Evolutionary conservation across 129 eudicot species (phyloP).

Genomic region (Glebionis coronaria): DNA sequence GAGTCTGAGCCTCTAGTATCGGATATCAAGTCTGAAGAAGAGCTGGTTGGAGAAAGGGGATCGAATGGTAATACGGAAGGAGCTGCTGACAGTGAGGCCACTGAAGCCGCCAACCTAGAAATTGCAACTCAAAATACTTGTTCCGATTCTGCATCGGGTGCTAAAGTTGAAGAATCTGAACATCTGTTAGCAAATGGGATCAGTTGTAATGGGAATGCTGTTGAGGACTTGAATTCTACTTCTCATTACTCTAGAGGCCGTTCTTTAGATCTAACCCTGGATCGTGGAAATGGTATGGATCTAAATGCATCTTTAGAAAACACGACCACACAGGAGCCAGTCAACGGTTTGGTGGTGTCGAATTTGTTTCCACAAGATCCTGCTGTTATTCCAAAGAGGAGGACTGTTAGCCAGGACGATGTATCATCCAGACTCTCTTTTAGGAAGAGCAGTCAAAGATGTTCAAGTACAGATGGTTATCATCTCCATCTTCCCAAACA

Average conservation of each 20-base stretch:
- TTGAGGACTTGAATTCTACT: constrained; percentile 25
- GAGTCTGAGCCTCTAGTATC: neutral
- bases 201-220: constrained; percentile 6
- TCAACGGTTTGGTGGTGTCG: constrained; percentile 23
- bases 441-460: constrained; percentile 31
- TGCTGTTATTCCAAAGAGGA: neutral
- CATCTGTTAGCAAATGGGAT: constrained; percentile 5
- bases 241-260: constrained; percentile 13
- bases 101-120: constrained; percentile 17
- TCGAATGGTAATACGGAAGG: constrained; percentile 23
- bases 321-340: constrained; percentile 15
- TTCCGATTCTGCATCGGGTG: constrained; percentile 27
- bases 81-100: constrained; percentile 26
- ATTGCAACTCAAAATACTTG: constrained; percentile 20
- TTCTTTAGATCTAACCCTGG: constrained; percentile 22
- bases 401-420: constrained; percentile 26
- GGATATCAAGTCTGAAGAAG: constrained; percentile 20
- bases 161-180: constrained; percentile 32
- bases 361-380: constrained; percentile 30
- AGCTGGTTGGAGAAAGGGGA: constrained; percentile 2
- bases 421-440: constrained; percentile 30
- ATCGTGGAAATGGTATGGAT: constrained; percentile 19
- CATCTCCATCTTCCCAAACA: constrained; percentile 37
- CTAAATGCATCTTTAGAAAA: constrained; percentile 28
- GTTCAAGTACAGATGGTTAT: constrained; percentile 29